Percentiles rank a stretch among this genome's conserved stretches.
These are phyloP conservation scores for Niebla homalea DNA, from an alignment of 495 filamentous ascomycete genomes.

Conservation along the genomic window DNA sequence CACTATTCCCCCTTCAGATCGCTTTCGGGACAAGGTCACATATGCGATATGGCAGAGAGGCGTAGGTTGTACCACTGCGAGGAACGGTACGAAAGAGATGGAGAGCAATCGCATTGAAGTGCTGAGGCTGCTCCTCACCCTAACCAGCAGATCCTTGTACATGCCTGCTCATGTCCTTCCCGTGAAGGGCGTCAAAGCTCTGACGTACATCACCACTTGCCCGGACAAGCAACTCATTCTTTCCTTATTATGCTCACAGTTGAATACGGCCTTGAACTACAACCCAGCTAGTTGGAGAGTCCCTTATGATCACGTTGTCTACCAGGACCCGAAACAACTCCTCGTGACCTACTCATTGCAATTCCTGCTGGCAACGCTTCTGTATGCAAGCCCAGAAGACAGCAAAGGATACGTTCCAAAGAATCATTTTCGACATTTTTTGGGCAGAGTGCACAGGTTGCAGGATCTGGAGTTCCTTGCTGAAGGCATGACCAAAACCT, in stretches of 20 bases:
- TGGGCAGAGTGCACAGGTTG: constrained; percentile 79
- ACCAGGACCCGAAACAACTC: constrained; percentile 84
- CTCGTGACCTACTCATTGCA: constrained; percentile 87
- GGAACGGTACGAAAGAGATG: constrained; percentile 76
- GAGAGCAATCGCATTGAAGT: constrained; percentile 90
- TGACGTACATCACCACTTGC: constrained; percentile 80
- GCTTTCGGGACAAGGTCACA: constrained; percentile 67
- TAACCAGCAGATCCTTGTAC: constrained; percentile 87
- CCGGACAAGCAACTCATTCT: constrained; percentile 85
- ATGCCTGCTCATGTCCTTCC: constrained; percentile 69
- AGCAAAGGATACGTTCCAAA: constrained; percentile 49
- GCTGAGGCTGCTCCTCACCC: constrained; percentile 68
- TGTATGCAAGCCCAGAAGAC: constrained; percentile 84
- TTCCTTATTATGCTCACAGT: constrained; percentile 75
- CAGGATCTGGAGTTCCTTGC: constrained; percentile 97
- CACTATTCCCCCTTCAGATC: constrained; percentile 54
- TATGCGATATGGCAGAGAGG: constrained; percentile 97
- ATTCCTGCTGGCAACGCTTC: constrained; percentile 69
- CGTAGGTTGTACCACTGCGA: constrained; percentile 82
- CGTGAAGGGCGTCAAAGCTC: constrained; percentile 69
- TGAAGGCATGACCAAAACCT: constrained; percentile 85
- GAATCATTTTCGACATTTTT: constrained; percentile 87
- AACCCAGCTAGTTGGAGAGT: constrained; percentile 91
- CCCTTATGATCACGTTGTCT: constrained; percentile 86
- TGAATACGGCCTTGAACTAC: constrained; percentile 98